These are phyloP conservation scores for Aschersonia sp. DNA, from an alignment of 2,329 filamentous ascomycete genomes.

Conservation along the genomic window DNA sequence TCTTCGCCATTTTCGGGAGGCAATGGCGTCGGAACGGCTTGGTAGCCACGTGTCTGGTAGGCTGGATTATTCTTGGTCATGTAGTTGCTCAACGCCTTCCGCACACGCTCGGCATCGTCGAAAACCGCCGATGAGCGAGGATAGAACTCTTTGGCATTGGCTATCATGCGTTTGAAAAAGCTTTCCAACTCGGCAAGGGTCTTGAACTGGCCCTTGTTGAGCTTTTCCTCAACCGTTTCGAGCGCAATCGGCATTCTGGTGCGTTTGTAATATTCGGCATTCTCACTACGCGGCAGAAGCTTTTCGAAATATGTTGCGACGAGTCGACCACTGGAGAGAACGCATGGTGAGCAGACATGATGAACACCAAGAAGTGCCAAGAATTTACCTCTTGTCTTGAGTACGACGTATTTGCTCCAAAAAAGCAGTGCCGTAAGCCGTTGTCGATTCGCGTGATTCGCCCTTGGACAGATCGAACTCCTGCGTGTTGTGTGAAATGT, in stretches of 20 bases:
- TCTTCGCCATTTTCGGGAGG: slow-evolving; percentile 25
- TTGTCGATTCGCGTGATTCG: slow-evolving; percentile 55
- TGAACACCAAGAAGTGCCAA: slow-evolving; percentile 24
- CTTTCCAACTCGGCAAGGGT: slow-evolving; percentile 64
- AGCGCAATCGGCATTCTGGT: slow-evolving; percentile 70
- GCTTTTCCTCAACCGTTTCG: slow-evolving; percentile 59
- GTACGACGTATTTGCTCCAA: slow-evolving; percentile 62
- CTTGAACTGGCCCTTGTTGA: slow-evolving; percentile 53
- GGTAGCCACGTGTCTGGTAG: slow-evolving; percentile 54
- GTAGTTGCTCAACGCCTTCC: slow-evolving; percentile 74
- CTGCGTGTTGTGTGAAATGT: slow-evolving; percentile 7
- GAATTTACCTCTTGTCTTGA: slow-evolving; percentile 59
- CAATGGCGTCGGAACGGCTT: slow-evolving; percentile 59
- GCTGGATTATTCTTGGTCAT: slow-evolving; percentile 81
- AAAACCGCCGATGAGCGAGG: slow-evolving; percentile 57
- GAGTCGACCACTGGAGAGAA: slow-evolving; percentile 43
- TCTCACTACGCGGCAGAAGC: slow-evolving; percentile 47
- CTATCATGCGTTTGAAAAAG: slow-evolving; percentile 76
- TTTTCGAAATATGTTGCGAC: slow-evolving; percentile 65
- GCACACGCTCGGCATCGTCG: slow-evolving; percentile 73
- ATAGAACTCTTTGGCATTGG: slow-evolving; percentile 77
- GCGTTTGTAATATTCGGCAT: slow-evolving; percentile 63
- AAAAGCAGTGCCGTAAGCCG: slow-evolving; percentile 56
- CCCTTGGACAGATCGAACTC: slow-evolving; percentile 34
- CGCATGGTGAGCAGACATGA: background rate